These are phyloP conservation scores for Daldinia concentrica DNA, from an alignment of 495 filamentous ascomycete genomes.

Conservation along the genomic window DNA sequence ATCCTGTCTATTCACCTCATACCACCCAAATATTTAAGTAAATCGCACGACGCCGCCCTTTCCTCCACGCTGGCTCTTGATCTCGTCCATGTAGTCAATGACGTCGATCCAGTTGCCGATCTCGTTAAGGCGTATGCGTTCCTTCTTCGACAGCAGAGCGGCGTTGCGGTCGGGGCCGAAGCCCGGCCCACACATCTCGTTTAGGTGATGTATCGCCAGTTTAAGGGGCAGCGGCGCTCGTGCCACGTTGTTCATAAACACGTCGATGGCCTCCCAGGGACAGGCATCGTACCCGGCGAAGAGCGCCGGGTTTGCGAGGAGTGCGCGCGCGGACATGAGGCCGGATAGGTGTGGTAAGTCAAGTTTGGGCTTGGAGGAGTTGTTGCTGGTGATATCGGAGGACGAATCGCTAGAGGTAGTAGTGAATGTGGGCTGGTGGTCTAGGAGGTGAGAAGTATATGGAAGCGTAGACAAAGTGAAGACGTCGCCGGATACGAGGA, in stretches of 20 bases:
- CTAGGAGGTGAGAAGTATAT: constrained; percentile 51
- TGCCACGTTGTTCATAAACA: constrained; percentile 63
- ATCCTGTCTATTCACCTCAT: not conserved
- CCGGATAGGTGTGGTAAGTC: constrained; percentile 55
- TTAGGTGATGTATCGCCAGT: constrained; percentile 68
- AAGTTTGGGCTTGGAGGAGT: constrained; percentile 13
- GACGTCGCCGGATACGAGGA: constrained; percentile 70
- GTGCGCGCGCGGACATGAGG: constrained; percentile 71
- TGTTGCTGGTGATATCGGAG: constrained; percentile 12
- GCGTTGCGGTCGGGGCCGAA: constrained; percentile 52
- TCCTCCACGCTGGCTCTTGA: constrained; percentile 44
- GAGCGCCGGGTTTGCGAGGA: constrained; percentile 69
- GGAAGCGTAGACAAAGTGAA: constrained; percentile 60
- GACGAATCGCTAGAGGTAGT: constrained; percentile 42
- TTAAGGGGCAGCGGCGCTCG: constrained; percentile 65
- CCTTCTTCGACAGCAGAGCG: constrained; percentile 61
- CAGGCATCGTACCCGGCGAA: constrained; percentile 64
- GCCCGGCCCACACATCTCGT: constrained; percentile 68
- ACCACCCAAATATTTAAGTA: not conserved
- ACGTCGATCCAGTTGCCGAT: constrained; percentile 65
- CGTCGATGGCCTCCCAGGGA: constrained; percentile 67
- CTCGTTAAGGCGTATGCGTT: constrained; percentile 60
- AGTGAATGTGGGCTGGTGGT: constrained; percentile 42
- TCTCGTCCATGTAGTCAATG: constrained; percentile 67
- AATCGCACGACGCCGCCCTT: constrained; percentile 25